Conservation (phyloP, 2,329 filamentous ascomycete species). For the Fusarium austroafricanum region DNA sequence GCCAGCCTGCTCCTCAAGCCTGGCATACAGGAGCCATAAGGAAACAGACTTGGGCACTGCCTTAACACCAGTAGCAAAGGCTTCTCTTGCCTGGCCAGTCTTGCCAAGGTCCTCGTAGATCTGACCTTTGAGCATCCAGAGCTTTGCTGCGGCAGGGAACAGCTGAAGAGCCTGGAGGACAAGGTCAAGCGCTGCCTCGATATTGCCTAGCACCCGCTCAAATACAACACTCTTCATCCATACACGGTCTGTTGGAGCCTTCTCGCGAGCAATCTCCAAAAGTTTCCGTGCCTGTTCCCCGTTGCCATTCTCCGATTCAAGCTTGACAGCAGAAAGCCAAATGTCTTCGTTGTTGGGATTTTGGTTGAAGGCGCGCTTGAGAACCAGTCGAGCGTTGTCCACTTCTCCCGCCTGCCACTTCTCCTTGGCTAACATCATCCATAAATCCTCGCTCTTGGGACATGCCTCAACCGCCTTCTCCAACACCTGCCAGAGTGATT, state of each 20-base stretch:
- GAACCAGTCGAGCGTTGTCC: constrained; percentile 84
- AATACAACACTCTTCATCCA: constrained; percentile 98
- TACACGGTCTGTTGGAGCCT: constrained; percentile 94
- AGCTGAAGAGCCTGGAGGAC: constrained; percentile 86
- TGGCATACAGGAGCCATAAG: constrained; percentile 88
- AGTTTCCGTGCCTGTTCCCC: constrained; percentile 85
- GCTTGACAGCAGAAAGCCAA: constrained; percentile 94
- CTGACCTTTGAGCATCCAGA: constrained; percentile 99
- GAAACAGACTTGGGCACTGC: constrained; percentile 86
- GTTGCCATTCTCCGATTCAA: constrained; percentile 90
- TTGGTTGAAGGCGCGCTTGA: constrained; percentile 91
- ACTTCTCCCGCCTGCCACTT: constrained; percentile 91
- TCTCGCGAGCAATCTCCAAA: constrained; percentile 82
- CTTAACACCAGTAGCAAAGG: constrained; percentile 88
- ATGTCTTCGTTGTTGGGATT: constrained; percentile 98
- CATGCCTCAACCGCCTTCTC: constrained; percentile 96
- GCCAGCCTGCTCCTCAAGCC: constrained; percentile 87
- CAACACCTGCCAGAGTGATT: constrained; percentile 84
- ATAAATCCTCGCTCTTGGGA: constrained; percentile 88
- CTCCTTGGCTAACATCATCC: constrained; percentile 96
- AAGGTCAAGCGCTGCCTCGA: constrained; percentile 85
- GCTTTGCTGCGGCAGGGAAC: constrained; percentile 86
- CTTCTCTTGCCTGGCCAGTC: constrained; percentile 86
- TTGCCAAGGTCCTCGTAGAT: constrained; percentile 90
- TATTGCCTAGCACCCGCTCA: constrained; percentile 84